phyloP scores from a whole-genome alignment of 2,329 filamentous ascomycete genomes.

The Juglanconis sp. region DNA sequence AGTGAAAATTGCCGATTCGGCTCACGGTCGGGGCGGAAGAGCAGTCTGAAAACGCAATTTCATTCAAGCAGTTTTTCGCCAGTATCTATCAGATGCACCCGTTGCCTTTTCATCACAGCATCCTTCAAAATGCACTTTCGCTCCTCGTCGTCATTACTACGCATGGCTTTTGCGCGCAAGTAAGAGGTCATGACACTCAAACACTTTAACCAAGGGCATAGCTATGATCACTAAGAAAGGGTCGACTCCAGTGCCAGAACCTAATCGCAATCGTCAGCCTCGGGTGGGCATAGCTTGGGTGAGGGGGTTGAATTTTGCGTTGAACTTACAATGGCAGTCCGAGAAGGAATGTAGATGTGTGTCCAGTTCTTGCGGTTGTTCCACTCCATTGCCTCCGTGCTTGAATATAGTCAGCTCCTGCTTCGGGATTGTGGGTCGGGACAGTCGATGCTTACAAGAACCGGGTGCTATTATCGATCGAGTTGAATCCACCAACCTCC shows the following conservation, averaged over 20 bases:
- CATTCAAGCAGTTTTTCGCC: too few relatives aligned
- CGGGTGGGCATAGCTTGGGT: background rate
- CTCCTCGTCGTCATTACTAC: too few relatives aligned
- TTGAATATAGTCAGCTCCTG: background rate
- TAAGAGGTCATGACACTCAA: background rate
- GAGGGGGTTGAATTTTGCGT: background rate
- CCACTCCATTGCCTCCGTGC: conserved; percentile 83
- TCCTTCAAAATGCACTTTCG: too few relatives aligned
- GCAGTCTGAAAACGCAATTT: too few relatives aligned
- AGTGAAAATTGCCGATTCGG: too few relatives aligned
- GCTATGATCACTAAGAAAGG: conserved; percentile 23
- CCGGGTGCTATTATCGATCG: conserved; percentile 74
- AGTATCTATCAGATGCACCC: too few relatives aligned
- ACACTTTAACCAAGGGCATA: too few relatives aligned
- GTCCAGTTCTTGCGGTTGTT: conserved; percentile 86
- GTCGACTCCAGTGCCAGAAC: conserved; percentile 51
- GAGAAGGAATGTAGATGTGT: conserved; percentile 83
- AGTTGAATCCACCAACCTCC: conserved; percentile 74
- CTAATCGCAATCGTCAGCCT: conserved; percentile 32
- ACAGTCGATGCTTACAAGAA: conserved; percentile 57
- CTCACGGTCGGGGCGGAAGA: too few relatives aligned
- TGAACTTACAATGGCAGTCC: conserved; percentile 73
- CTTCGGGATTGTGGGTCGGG: background rate
- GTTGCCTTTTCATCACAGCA: too few relatives aligned
- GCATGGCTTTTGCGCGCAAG: too few relatives aligned